Evolutionary conservation across 2,329 filamentous ascomycete genomes (phyloP), one percentile per base, ranked within the genome.

Genomic region (Fusarium circinatum): DNA sequence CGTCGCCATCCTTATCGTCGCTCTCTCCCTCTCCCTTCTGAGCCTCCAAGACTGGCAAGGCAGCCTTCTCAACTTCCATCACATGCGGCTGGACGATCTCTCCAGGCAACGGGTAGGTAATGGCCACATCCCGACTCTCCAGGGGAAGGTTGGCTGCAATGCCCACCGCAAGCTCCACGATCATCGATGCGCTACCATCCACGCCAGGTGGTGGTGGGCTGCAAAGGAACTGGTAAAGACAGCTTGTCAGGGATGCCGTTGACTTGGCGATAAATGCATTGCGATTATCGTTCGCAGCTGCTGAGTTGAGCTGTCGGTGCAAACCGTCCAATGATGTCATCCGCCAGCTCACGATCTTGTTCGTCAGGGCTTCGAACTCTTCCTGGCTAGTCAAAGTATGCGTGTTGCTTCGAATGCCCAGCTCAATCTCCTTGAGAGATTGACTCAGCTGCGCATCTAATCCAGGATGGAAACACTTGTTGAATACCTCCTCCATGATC

Each of bases 311-410:
- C 41, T 89, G 82, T 59, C 93, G 90, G 72, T 92, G 89, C 24
- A 99, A 86, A n/a, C 96, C 96, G 79, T 99, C 96, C 22, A 98
- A 86, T 6, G 96, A 99, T 8, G 96, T 92, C 83, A 98, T 91
- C 68, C 96, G 91, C 96, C 96, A 99, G 79, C 93, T 94, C 68
- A 97, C 91, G 49, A 98, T 90, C 83, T 97, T 97, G 51, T 92
- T 90, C 28, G 93, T 93, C 63, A 97, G 88, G 3, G 95, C 95
- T 60, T 98, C 95, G 76, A 93, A 94, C 80, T 98, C 96, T 79
- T 98, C 96, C 62, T 93, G 90, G 64, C 92, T 95, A 76, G 88
- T 91, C 74, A 93, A 86, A 20, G 91, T 89, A 68, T 93, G 91
- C 54, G 93, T 92, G 76, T 93, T 93, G 60, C 89, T 89, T 59